Evolutionary conservation across 805 yeast genomes (phyloP).

Genomic region (Saccharomyces cerevisiae): DNA sequence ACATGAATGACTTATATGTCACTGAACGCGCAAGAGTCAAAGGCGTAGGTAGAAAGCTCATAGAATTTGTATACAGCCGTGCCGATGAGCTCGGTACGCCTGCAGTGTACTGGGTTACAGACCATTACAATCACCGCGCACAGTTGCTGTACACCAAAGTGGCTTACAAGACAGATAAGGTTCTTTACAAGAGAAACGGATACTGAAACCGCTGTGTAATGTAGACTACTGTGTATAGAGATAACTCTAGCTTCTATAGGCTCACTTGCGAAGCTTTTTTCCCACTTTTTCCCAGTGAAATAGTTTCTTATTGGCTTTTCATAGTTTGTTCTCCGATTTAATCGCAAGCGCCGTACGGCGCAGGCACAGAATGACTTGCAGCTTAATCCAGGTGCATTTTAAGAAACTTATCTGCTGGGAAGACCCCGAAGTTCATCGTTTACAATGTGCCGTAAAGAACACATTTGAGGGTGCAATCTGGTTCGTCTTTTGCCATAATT

Average conservation of each 20-base stretch:
- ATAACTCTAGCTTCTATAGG: background rate
- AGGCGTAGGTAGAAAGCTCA: conserved; percentile 43
- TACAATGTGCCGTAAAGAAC: background rate
- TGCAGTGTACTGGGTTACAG: conserved; percentile 48
- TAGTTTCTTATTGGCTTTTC: background rate
- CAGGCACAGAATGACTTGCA: background rate
- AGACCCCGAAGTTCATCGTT: background rate
- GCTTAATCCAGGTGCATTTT: background rate
- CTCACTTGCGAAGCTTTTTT: background rate
- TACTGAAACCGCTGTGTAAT: background rate
- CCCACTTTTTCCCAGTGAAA: too few relatives aligned
- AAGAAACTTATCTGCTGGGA: background rate
- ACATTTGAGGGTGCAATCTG: background rate
- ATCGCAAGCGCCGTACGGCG: background rate
- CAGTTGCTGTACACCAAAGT: conserved; percentile 48
- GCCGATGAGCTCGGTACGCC: conserved; percentile 37
- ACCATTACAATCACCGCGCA: conserved; percentile 46
- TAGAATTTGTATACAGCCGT: conserved; percentile 40
- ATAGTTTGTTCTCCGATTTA: background rate
- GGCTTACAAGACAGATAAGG: conserved; percentile 36
- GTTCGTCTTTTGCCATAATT: background rate
- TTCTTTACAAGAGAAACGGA: conserved; percentile 30
- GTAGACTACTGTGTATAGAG: background rate
- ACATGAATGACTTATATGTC: conserved; percentile 47
- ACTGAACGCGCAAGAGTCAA: conserved; percentile 32